Conservation (phyloP, 2,329 filamentous ascomycete genomes). For the Ophiostoma piceae region DNA sequence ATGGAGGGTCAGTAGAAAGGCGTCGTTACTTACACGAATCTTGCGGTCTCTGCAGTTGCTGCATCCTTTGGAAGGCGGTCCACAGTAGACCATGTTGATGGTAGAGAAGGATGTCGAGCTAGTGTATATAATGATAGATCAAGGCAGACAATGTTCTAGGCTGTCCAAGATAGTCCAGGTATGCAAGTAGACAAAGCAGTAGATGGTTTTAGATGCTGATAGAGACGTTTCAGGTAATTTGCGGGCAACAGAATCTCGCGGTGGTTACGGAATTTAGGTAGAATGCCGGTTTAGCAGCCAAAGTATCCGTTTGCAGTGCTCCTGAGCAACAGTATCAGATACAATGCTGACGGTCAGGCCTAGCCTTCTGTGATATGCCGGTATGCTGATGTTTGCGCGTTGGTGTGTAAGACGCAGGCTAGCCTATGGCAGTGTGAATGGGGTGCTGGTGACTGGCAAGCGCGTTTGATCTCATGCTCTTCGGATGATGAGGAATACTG, state of each 20-base stretch:
- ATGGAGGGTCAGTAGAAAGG: background rate
- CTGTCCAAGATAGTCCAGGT: background rate
- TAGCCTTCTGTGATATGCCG: background rate
- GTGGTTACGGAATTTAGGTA: conserved; percentile 15
- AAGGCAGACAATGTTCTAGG: background rate
- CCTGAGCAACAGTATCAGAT: background rate
- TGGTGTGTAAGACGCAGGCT: background rate
- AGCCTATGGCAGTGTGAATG: background rate
- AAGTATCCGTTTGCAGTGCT: conserved; percentile 1
- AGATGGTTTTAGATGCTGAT: background rate
- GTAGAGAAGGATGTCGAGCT: background rate
- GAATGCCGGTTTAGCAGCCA: background rate
- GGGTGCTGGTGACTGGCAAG: background rate
- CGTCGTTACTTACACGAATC: conserved; percentile 44
- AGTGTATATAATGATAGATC: background rate
- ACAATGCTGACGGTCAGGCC: background rate
- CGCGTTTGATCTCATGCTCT: background rate
- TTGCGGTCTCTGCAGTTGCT: conserved; percentile 52
- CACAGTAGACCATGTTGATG: conserved; percentile 50
- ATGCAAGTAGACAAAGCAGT: background rate
- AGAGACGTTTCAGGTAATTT: conserved; percentile 19
- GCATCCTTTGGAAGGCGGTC: conserved; percentile 53
- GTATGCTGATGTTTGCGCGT: background rate
- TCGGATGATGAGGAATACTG: background rate
- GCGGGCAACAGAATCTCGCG: conserved; percentile 15